Percentiles rank a stretch among this genome's conserved stretches.
phyloP scores from a whole-genome alignment of 2,329 filamentous ascomycete species.

The Onygenales sp. region DNA sequence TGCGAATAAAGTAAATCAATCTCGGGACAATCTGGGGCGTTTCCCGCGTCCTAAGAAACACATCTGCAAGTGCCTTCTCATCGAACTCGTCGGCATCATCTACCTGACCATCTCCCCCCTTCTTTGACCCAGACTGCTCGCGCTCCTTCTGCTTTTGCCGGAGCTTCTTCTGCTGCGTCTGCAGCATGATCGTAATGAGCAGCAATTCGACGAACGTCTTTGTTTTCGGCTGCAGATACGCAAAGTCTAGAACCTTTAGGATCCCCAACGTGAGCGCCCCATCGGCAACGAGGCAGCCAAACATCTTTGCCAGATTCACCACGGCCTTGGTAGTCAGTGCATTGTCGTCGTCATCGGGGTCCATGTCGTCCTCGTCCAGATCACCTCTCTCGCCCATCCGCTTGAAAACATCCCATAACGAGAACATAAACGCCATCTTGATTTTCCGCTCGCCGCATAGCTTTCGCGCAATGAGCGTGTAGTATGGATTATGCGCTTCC shows the following conservation, averaged over 20 bases:
- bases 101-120: slow-evolving; percentile 12
- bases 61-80: slow-evolving; percentile 50
- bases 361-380: slow-evolving; percentile 51
- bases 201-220: slow-evolving; percentile 71
- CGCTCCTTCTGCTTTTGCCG: slow-evolving; percentile 10
- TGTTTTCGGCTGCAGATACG: slow-evolving; percentile 66
- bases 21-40: slow-evolving; percentile 61
- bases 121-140: slow-evolving; percentile 12
- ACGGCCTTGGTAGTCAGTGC: slow-evolving; percentile 47
- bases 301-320: slow-evolving; percentile 61
- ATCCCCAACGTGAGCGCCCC: slow-evolving; percentile 49
- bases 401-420: slow-evolving; percentile 77
- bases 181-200: slow-evolving; percentile 64
- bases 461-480: slow-evolving; percentile 71
- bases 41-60: slow-evolving; percentile 57
- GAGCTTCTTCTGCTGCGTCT: slow-evolving; percentile 45
- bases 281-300: slow-evolving; percentile 52
- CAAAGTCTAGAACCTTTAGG: slow-evolving; percentile 61
- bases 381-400: slow-evolving; percentile 64
- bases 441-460: slow-evolving; percentile 60
- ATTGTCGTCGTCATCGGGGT: slow-evolving; percentile 42
- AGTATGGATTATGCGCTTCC: slow-evolving; percentile 82
- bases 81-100: slow-evolving; percentile 31
- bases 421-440: slow-evolving; percentile 77
- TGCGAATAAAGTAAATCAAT: slow-evolving; percentile 70